These are phyloP conservation scores for Salix koriyanagi DNA, from an alignment of 345 rosid species.

Conservation along the genomic window DNA sequence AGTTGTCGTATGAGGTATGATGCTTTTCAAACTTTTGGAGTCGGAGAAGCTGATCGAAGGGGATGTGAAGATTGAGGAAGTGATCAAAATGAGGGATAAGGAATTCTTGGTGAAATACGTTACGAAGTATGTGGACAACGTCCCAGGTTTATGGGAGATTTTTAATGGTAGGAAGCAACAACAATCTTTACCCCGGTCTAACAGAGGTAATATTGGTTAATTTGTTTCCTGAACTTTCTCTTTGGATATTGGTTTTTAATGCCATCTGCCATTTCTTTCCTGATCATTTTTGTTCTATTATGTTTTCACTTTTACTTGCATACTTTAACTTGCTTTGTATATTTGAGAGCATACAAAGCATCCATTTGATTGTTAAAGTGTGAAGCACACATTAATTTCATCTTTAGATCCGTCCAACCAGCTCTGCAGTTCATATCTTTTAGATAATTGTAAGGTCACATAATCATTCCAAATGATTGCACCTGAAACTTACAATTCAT, in stretches of 20 bases:
- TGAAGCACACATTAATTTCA: background rate
- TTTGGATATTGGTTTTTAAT: no score
- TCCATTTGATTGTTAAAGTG: background rate
- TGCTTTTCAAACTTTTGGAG: background rate
- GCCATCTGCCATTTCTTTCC: no score
- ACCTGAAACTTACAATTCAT: background rate
- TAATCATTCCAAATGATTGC: background rate
- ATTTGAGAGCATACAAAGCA: background rate
- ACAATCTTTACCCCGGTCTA: background rate
- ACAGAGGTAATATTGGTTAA: background rate
- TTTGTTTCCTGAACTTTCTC: background rate
- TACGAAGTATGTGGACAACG: background rate
- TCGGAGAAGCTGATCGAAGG: background rate
- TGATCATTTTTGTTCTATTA: no score
- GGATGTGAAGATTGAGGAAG: background rate
- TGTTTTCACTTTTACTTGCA: no score
- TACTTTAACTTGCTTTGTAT: background rate
- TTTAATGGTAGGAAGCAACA: background rate
- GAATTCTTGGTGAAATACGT: background rate
- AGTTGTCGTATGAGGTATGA: background rate
- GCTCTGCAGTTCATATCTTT: background rate
- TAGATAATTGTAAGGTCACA: background rate
- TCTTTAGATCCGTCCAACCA: background rate
- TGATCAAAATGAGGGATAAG: background rate
- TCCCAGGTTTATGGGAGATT: background rate